A percentile compares a stretch with the other conserved stretches of the same genome.
phyloP scores from a whole-genome alignment of 2,329 filamentous ascomycete genomes.

The Talaromyces sp. region DNA sequence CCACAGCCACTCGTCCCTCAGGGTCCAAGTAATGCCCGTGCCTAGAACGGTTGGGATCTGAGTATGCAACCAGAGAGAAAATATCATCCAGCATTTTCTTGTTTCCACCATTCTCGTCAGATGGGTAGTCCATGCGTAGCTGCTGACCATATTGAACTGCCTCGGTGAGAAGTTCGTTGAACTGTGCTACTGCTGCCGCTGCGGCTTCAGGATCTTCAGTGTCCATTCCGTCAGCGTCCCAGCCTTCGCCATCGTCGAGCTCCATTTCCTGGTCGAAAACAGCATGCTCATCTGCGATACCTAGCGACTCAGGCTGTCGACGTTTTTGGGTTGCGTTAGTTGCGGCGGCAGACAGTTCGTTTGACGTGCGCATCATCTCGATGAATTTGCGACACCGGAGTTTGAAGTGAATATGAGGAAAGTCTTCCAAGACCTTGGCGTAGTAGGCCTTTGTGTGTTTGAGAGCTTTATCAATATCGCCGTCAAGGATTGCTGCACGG shows the following conservation, averaged over 20 bases:
- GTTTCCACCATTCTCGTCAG: slow-evolving; percentile 70
- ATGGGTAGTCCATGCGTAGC: slow-evolving; percentile 74
- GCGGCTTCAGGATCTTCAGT: slow-evolving; percentile 51
- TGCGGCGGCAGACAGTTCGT: slow-evolving; percentile 57
- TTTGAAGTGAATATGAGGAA: slow-evolving; percentile 84
- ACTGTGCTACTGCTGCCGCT: slow-evolving; percentile 26
- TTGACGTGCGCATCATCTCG: slow-evolving; percentile 82
- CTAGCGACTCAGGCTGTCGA: slow-evolving; percentile 42
- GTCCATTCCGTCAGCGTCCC: slow-evolving; percentile 56
- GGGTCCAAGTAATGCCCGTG: slow-evolving; percentile 78
- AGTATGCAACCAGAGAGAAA: slow-evolving; percentile 84
- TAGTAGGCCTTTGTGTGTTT: slow-evolving; percentile 79
- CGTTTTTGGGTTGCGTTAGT: slow-evolving; percentile 36
- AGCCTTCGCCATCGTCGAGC: slow-evolving; percentile 47
- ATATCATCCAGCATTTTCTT: slow-evolving; percentile 77
- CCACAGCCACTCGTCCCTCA: slow-evolving; percentile 73
- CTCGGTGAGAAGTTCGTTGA: slow-evolving; percentile 63
- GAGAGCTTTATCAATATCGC: slow-evolving; percentile 89
- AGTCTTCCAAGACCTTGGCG: slow-evolving; percentile 74
- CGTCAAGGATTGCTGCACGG: slow-evolving; percentile 81
- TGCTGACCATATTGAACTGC: slow-evolving; percentile 79
- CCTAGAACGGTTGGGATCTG: slow-evolving; percentile 75
- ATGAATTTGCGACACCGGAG: slow-evolving; percentile 90
- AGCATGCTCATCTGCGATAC: slow-evolving; percentile 45
- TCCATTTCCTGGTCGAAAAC: slow-evolving; percentile 60